Percentiles rank a stretch among this genome's conserved stretches.
Conservation (phyloP, 2,329 filamentous ascomycete genomes). For the Proliferodiscus dingleyae region DNA sequence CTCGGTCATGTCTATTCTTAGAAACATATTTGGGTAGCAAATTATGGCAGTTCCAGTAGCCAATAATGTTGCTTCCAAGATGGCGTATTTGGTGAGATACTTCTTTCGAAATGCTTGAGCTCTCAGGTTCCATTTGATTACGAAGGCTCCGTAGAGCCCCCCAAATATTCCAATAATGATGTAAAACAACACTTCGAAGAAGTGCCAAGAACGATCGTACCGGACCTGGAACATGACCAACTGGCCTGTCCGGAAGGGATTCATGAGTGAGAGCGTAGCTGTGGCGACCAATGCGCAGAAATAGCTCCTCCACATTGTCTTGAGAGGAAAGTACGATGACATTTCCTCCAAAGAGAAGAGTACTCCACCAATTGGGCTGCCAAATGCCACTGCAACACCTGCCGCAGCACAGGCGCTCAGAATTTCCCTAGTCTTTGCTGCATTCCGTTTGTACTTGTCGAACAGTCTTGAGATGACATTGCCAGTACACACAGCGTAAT, state of each 20-base stretch:
- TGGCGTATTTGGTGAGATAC: slow-evolving; percentile 76
- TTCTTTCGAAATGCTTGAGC: slow-evolving; percentile 91
- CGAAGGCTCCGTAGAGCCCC: slow-evolving; percentile 89
- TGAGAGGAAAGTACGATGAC: slow-evolving; percentile 92
- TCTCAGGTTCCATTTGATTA: slow-evolving; percentile 95
- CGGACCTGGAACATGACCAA: slow-evolving; percentile 98
- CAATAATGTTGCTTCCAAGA: slow-evolving; percentile 80
- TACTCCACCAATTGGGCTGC: slow-evolving; percentile 93
- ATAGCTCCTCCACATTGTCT: slow-evolving; percentile 97
- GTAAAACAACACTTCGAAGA: slow-evolving; percentile 93
- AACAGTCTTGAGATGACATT: slow-evolving; percentile 95
- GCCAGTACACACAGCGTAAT: slow-evolving; percentile 95
- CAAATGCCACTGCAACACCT: slow-evolving; percentile 93
- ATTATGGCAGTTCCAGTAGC: slow-evolving; percentile 80
- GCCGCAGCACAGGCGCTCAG: slow-evolving; percentile 91
- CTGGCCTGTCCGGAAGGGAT: slow-evolving; percentile 93
- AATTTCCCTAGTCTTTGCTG: slow-evolving; percentile 91
- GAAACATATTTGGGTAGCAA: slow-evolving; percentile 95
- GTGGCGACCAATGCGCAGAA: slow-evolving; percentile 96
- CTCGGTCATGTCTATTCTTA: slow-evolving; percentile 97
- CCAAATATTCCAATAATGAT: slow-evolving; percentile 88
- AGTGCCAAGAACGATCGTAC: slow-evolving; percentile 96
- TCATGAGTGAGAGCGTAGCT: slow-evolving; percentile 89
- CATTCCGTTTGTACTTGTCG: slow-evolving; percentile 84
- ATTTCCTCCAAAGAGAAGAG: slow-evolving; percentile 97